Percentiles rank a stretch among this genome's conserved stretches.
Evolutionary conservation across 441 rosid genomes (phyloP).

Genomic region (Pelargonium fulgidum): DNA sequence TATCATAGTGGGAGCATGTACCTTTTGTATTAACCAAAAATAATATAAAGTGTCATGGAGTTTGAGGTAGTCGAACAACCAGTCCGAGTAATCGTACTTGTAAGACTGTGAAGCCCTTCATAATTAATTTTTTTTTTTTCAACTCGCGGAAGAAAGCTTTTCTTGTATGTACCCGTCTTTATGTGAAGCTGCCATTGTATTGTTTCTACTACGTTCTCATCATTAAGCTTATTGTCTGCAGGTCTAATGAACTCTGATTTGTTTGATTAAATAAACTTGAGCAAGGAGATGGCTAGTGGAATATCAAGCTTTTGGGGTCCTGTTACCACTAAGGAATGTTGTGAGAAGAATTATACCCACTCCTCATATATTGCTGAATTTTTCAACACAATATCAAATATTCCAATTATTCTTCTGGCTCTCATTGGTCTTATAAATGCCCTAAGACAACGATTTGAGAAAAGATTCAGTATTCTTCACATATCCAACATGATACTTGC

Average conservation of each 20-base stretch:
- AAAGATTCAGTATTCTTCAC: conserved; percentile 25
- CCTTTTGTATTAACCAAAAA: neutral
- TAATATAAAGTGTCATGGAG: neutral
- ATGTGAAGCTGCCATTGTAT: neutral
- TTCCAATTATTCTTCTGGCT: conserved; percentile 24
- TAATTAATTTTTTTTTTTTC: neutral
- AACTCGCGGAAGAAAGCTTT: neutral
- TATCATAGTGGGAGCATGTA: neutral
- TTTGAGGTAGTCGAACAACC: neutral
- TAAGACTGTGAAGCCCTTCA: neutral
- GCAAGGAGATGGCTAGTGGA: conserved; percentile 21
- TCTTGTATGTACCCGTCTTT: neutral
- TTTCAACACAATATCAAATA: conserved; percentile 26
- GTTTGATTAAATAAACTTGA: neutral
- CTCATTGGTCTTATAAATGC: conserved; percentile 24
- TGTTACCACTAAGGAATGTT: conserved; percentile 26
- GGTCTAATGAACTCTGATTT: conserved; percentile 2
- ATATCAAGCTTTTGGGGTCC: conserved; percentile 27
- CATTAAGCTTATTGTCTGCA: conserved; percentile 9
- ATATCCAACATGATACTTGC: conserved; percentile 27
- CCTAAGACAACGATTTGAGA: conserved; percentile 25
- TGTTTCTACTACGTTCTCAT: neutral
- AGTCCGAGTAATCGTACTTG: neutral
- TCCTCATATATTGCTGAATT: conserved; percentile 26
- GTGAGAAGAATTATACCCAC: conserved; percentile 23